phyloP scores from a whole-genome alignment of 1,139 yeast species.

The Kurtzmaniella quercitrusa region DNA sequence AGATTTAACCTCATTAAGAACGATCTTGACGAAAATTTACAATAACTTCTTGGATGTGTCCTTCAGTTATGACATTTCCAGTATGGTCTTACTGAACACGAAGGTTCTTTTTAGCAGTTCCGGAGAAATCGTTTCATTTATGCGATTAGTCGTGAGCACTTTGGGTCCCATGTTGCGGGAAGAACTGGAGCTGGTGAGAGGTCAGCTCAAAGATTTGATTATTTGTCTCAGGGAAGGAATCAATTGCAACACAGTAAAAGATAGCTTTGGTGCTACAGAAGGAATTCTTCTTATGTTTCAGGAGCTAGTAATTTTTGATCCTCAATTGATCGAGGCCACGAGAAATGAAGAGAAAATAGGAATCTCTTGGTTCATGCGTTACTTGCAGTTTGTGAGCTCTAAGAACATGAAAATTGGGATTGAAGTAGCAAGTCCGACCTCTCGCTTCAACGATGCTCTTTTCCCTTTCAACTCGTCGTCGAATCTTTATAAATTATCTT shows the following conservation, averaged over 20 bases:
- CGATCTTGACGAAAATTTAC: conserved; percentile 46
- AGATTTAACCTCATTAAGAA: conserved; percentile 44
- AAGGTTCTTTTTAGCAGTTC: conserved; percentile 24
- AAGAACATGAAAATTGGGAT: conserved; percentile 38
- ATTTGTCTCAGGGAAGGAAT: conserved; percentile 29
- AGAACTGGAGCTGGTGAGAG: conserved; percentile 12
- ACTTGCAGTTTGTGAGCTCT: conserved; percentile 30
- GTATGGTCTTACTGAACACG: conserved; percentile 24
- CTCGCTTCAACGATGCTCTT: conserved; percentile 28
- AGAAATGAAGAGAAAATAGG: conserved; percentile 10
- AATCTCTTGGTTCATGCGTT: conserved; percentile 21
- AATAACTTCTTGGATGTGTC: conserved; percentile 41
- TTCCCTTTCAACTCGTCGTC: conserved; percentile 40
- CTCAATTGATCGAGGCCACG: conserved; percentile 29
- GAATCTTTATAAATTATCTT: conserved; percentile 32
- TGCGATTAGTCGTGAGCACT: conserved; percentile 30
- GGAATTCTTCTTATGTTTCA: conserved; percentile 30
- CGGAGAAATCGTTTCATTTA: conserved; percentile 20
- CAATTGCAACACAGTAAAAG: conserved; percentile 28
- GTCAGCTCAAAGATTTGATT: conserved; percentile 25
- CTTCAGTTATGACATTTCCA: conserved; percentile 41
- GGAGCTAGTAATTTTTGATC: conserved; percentile 40
- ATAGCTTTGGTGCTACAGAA: conserved; percentile 22
- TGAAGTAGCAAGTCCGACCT: conserved; percentile 30
- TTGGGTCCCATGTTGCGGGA: conserved; percentile 36